Conservation (phyloP, 148 eudicot genomes). For the Fagopyrum esculentum region DNA sequence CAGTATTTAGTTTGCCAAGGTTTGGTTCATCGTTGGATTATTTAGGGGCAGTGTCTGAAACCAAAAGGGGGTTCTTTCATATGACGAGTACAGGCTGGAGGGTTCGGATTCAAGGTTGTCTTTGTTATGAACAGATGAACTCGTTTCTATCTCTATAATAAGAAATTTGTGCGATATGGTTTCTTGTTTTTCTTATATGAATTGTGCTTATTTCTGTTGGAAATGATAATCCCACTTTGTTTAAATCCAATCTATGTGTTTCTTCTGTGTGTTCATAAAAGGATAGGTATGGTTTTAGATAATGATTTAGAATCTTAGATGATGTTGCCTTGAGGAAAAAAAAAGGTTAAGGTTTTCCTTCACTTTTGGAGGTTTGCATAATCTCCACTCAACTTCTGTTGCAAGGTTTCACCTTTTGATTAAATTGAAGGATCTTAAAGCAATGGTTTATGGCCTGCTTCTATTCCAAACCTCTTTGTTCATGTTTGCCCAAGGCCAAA, state of each 20-base stretch:
- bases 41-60: neutral
- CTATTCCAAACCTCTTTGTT: neutral
- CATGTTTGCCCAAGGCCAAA: neutral
- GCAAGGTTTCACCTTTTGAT: neutral
- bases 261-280: neutral
- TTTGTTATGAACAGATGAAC: constrained; percentile 9
- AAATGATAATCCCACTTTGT: neutral
- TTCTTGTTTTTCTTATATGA: neutral
- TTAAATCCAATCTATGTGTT: neutral
- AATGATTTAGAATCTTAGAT: neutral
- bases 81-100: neutral
- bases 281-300: neutral
- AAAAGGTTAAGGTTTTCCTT: neutral
- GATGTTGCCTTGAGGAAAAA: neutral
- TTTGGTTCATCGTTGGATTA: neutral
- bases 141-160: constrained; percentile 7
- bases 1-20: constrained; percentile 5
- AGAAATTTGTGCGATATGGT: constrained; percentile 1
- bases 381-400: neutral
- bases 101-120: constrained; percentile 2
- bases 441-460: constrained; percentile 1
- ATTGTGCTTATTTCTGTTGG: neutral
- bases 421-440: neutral
- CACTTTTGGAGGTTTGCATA: neutral
- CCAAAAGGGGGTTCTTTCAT: neutral